phyloP scores from a whole-genome alignment of 140 eudicot species.

The Eryngium alpinum region DNA sequence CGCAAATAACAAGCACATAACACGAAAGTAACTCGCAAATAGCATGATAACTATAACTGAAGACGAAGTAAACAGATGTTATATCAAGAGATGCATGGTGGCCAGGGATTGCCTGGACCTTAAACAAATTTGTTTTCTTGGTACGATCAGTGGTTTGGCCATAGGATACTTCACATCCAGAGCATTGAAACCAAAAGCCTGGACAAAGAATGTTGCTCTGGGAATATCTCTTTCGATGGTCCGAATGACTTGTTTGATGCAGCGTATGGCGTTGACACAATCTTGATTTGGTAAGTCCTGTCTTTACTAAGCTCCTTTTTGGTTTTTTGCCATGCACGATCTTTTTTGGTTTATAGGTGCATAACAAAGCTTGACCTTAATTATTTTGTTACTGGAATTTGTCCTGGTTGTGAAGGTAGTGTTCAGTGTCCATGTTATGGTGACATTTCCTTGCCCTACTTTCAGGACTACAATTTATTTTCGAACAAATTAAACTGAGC shows the following conservation, averaged over 20 bases:
- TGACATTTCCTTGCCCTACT: slow-evolving; percentile 41
- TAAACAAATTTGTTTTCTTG: slow-evolving; percentile 28
- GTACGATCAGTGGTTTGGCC: slow-evolving; percentile 35
- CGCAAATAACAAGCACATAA: no score
- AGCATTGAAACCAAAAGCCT: slow-evolving; percentile 30
- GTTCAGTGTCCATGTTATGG: slow-evolving; percentile 38
- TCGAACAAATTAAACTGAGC: not conserved
- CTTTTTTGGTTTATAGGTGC: slow-evolving; percentile 40
- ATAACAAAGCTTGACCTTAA: slow-evolving; percentile 44
- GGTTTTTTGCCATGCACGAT: slow-evolving; percentile 49
- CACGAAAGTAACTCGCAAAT: no score
- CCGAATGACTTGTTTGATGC: slow-evolving; percentile 33
- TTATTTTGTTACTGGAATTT: no score
- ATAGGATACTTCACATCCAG: slow-evolving; percentile 26
- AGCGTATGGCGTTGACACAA: slow-evolving; percentile 24
- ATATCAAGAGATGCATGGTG: no score
- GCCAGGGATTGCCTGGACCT: no score
- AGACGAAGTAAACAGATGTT: slow-evolving; percentile 45
- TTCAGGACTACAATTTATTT: slow-evolving; percentile 26
- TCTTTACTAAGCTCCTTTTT: slow-evolving; percentile 32
- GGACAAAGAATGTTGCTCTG: slow-evolving; percentile 33
- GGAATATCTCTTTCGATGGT: slow-evolving; percentile 34
- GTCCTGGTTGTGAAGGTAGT: slow-evolving; percentile 29
- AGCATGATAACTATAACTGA: no score
- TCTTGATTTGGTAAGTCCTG: slow-evolving; percentile 47